Percentiles rank a stretch among this genome's conserved stretches.
Evolutionary conservation across 1,139 yeast species (phyloP).

Genomic region (Yamadazyma diospyri): DNA sequence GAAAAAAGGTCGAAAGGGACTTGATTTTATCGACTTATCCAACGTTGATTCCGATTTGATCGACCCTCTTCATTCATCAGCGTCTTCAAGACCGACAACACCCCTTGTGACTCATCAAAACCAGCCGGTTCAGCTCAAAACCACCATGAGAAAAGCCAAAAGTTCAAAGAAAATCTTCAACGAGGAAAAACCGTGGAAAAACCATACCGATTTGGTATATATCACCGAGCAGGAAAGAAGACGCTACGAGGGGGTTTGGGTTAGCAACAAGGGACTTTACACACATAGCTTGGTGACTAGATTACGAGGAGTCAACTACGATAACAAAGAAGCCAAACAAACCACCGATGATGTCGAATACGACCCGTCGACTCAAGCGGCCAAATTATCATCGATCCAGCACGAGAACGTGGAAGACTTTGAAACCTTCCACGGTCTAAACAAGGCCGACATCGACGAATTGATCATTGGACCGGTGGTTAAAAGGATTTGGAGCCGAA

Average conservation of each 20-base stretch:
- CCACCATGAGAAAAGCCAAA: slow-evolving; percentile 67
- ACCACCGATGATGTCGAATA: slow-evolving; percentile 15
- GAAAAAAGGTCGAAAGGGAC: slow-evolving; percentile 16
- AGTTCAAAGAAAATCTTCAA: slow-evolving; percentile 55
- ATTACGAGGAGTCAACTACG: slow-evolving; percentile 33
- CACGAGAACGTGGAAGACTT: slow-evolving; percentile 18
- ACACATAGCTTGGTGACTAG: slow-evolving; percentile 39
- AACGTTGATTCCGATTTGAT: slow-evolving; percentile 14
- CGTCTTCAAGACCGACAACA: slow-evolving; percentile 16
- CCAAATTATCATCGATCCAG: slow-evolving; percentile 28
- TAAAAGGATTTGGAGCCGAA: slow-evolving; percentile 73
- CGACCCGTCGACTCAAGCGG: slow-evolving; percentile 29
- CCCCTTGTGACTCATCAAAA: slow-evolving; percentile 16
- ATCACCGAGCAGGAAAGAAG: slow-evolving; percentile 75
- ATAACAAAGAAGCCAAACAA: slow-evolving; percentile 17
- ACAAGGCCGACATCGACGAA: slow-evolving; percentile 31
- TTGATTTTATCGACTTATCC: slow-evolving; percentile 15
- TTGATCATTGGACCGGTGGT: slow-evolving; percentile 68
- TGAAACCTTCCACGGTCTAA: slow-evolving; percentile 30
- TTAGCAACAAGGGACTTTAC: slow-evolving; percentile 72
- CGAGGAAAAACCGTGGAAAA: slow-evolving; percentile 95
- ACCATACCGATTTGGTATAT: slow-evolving; percentile 60
- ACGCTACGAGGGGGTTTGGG: slow-evolving; percentile 93
- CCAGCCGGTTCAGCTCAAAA: slow-evolving; percentile 45
- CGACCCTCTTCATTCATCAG: slow-evolving; percentile 12